These are phyloP conservation scores for Cladosporium sp. DNA, from an alignment of 2,329 filamentous ascomycete genomes.

Conservation along the genomic window DNA sequence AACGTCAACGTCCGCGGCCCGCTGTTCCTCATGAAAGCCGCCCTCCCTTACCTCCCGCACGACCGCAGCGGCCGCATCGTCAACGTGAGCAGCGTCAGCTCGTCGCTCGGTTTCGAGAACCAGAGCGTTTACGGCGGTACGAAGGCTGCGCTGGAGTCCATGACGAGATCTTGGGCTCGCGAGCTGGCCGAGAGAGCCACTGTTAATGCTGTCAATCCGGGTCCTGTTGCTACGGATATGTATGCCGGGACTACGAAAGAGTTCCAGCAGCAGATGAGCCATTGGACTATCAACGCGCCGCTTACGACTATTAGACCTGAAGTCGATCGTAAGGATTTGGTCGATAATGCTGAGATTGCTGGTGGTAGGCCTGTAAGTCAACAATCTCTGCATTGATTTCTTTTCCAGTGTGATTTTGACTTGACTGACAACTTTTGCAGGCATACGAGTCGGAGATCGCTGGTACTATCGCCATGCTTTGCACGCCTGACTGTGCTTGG, in stretches of 20 bases:
- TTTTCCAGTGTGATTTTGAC: conserved; percentile 16
- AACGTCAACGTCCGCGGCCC: conserved; percentile 78
- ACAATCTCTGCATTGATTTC: conserved; percentile 13
- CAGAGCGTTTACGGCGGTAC: conserved; percentile 62
- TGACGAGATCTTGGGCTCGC: conserved; percentile 64
- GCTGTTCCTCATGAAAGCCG: conserved; percentile 70
- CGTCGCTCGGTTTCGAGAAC: conserved; percentile 52
- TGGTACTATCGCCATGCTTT: conserved; percentile 72
- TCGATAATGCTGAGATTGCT: conserved; percentile 35
- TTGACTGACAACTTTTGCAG: conserved; percentile 16
- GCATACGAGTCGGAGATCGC: conserved; percentile 68
- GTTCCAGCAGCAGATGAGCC: conserved; percentile 56
- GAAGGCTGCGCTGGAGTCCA: conserved; percentile 62
- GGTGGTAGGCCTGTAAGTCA: conserved; percentile 49
- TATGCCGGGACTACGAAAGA: conserved; percentile 52
- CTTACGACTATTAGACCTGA: conserved; percentile 57
- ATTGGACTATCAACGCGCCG: conserved; percentile 60
- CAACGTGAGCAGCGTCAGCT: conserved; percentile 56
- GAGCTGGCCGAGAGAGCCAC: conserved; percentile 59
- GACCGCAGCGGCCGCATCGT: conserved; percentile 64
- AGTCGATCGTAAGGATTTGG: conserved; percentile 56
- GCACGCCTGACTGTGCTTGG: conserved; percentile 66
- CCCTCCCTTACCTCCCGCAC: conserved; percentile 61
- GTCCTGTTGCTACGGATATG: conserved; percentile 64
- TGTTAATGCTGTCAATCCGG: conserved; percentile 63